Conservation (phyloP, 345 rosid species). For the Leavenworthia alabamica region DNA sequence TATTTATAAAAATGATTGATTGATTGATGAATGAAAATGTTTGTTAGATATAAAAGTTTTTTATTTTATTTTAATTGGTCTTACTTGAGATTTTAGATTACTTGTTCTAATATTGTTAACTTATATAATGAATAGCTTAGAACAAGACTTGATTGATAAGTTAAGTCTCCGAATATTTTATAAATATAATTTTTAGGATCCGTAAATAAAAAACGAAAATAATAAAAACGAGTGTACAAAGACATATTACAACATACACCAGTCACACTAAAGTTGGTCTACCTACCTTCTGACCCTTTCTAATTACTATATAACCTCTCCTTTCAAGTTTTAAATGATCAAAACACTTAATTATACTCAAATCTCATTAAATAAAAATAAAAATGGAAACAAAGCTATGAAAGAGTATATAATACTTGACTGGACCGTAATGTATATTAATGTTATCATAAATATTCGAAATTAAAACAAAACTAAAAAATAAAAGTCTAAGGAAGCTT, state of each 20-base stretch:
- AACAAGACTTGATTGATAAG: constrained; percentile 24
- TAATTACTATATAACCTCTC: constrained; percentile 8
- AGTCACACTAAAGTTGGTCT: constrained; percentile 23
- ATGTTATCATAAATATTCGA: constrained; percentile 3
- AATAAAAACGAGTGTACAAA: constrained; percentile 7
- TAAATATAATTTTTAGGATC: no score
- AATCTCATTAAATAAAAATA: not conserved
- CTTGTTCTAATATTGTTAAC: constrained; percentile 9
- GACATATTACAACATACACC: constrained; percentile 28
- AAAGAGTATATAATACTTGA: not conserved
- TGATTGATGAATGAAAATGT: constrained; percentile 13
- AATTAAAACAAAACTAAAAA: not conserved
- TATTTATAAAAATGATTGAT: constrained; percentile 22
- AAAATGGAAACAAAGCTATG: not conserved
- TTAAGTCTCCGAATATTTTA: constrained; percentile 11
- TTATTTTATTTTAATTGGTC: not conserved
- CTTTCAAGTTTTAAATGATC: not conserved
- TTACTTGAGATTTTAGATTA: constrained; percentile 10
- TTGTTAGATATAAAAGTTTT: not conserved
- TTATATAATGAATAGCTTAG: constrained; percentile 25
- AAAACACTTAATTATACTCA: not conserved
- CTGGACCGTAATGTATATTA: not conserved
- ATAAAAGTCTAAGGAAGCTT: constrained; percentile 18
- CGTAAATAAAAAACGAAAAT: not conserved
- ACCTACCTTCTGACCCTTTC: constrained; percentile 8